These are phyloP conservation scores for Cenchrus fungigraminus DNA, from an alignment of 176 grass and related monocot genomes.

Conservation along the genomic window DNA sequence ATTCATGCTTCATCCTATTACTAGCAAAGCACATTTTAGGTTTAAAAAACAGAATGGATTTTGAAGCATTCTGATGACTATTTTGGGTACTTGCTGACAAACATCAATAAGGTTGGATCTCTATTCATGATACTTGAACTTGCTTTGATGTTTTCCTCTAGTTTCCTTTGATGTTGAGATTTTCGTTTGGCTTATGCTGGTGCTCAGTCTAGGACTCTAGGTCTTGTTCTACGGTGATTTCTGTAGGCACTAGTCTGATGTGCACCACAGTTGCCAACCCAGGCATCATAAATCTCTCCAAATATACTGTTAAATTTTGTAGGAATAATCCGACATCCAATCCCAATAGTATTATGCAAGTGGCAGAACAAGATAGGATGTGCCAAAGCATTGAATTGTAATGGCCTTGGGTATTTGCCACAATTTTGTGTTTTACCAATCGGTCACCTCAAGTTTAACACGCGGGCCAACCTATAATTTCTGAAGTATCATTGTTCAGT, in stretches of 20 bases:
- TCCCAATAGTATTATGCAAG: neutral
- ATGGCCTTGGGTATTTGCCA: neutral
- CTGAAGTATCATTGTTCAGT: neutral
- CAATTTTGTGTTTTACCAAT: neutral
- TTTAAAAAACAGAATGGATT: neutral
- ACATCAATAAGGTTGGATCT: neutral
- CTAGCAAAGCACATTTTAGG: too few species aligned
- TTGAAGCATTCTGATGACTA: neutral
- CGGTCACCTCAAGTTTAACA: neutral
- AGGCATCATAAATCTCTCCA: neutral
- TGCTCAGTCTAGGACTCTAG: neutral
- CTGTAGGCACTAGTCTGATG: conserved; percentile 18
- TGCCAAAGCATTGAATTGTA: neutral
- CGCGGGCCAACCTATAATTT: neutral
- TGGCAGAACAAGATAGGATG: too few species aligned
- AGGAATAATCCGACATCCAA: neutral
- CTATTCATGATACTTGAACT: neutral
- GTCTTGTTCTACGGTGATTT: neutral
- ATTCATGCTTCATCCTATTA: neutral
- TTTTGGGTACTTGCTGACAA: neutral
- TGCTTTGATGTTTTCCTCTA: neutral
- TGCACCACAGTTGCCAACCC: neutral
- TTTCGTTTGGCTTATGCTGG: neutral
- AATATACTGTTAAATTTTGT: neutral
- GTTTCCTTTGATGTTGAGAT: neutral